A percentile compares a stretch with the other conserved stretches of the same genome.
Conservation (phyloP, 176 grass and related monocot species). For the Tuctoria greenei region DNA sequence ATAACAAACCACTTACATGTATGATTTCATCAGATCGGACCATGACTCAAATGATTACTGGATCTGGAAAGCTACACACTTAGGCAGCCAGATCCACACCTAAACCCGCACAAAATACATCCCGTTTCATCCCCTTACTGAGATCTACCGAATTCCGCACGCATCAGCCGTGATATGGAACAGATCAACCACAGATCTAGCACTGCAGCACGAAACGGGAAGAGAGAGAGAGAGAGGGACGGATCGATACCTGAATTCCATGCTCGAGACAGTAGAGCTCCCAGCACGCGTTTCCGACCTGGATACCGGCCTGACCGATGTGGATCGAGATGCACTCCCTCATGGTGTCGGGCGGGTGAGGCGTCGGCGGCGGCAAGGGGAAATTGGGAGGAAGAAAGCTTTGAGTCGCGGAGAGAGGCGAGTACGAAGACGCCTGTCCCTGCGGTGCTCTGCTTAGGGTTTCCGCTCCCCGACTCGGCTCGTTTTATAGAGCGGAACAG, state of each 20-base stretch:
- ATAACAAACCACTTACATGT: fast-evolving
- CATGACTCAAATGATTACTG: neutral
- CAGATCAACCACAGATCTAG: neutral
- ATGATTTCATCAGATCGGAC: neutral
- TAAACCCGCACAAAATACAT: neutral
- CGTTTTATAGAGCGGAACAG: neutral
- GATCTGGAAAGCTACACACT: neutral
- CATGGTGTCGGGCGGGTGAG: slow-evolving; percentile 40
- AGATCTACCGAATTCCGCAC: neutral
- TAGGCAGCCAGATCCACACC: neutral
- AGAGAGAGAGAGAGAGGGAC: neutral
- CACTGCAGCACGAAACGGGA: too few species aligned
- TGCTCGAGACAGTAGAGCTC: slow-evolving; percentile 95
- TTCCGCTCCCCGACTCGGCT: neutral
- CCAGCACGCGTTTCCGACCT: slow-evolving; percentile 86
- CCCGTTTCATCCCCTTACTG: neutral
- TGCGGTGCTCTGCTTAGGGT: slow-evolving; percentile 44
- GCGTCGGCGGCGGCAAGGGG: neutral
- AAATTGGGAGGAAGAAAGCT: neutral
- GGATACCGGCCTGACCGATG: slow-evolving; percentile 86
- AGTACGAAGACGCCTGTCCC: slow-evolving; percentile 73
- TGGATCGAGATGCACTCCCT: slow-evolving; percentile 92
- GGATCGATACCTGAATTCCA: slow-evolving; percentile 64
- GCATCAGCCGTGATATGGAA: neutral
- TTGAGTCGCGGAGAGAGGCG: slow-evolving; percentile 57